Evolutionary conservation across 805 yeast genomes (phyloP).

Genomic region (Cyberlindnera mississippiensis): DNA sequence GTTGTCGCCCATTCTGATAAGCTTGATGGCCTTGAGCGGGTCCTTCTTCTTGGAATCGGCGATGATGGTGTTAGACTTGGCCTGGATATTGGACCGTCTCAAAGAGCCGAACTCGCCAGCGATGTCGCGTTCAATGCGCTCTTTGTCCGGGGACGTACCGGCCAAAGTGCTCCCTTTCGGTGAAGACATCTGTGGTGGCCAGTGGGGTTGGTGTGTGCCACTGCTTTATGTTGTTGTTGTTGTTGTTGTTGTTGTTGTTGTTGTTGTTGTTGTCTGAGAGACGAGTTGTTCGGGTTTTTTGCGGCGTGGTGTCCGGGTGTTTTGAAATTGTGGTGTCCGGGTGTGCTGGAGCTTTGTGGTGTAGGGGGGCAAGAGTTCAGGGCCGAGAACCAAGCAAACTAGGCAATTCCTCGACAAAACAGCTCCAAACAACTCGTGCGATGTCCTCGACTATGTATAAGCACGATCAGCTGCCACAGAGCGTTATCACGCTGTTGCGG

Average conservation of each 20-base stretch:
- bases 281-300: not conserved
- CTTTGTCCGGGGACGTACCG: no score
- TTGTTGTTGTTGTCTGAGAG: not conserved
- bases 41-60: conserved; percentile 7
- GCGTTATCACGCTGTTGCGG: conserved; percentile 44
- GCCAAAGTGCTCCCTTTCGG: not conserved
- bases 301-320: not conserved
- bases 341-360: not conserved
- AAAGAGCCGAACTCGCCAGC: conserved; percentile 22
- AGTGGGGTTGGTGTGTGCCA: no score
- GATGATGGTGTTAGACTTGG: conserved; percentile 6
- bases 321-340: not conserved
- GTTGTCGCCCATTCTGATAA: not conserved
- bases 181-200: no score
- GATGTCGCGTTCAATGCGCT: conserved; percentile 17
- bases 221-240: no score
- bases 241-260: not conserved
- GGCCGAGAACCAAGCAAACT: no score
- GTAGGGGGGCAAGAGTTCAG: no score
- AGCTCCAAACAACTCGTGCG: no score
- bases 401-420: no score
- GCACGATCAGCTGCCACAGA: conserved; percentile 33
- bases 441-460: conserved; percentile 29
- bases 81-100: conserved; percentile 18
- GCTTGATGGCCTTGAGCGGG: conserved; percentile 7